Evolutionary conservation across 768 basidiomycete genomes (phyloP), one percentile per base, ranked within the genome.

Genomic region (Amanita rimosa): DNA sequence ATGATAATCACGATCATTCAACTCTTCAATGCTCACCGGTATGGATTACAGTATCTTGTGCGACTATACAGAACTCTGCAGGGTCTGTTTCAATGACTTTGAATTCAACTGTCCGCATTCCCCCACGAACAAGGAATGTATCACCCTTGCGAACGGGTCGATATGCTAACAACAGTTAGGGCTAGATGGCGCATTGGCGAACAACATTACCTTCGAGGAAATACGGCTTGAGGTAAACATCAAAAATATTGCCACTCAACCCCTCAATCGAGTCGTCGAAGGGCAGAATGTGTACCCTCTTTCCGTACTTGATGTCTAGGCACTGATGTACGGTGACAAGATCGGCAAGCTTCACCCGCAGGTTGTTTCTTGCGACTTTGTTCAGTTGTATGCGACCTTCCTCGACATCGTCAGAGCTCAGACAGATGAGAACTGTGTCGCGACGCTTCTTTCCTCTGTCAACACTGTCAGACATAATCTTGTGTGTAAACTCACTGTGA

Each of bases 231-330:
- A 99, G 81, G 70, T 94, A 98, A 44, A 98, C 95, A 60, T 99
- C 96, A 60, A 98, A 99, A 56, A 99, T 79, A 71, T 99, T 98
- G 33, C 96, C 96, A 56, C 90, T 94, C 46, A 99, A 76, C 57
- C 95, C 96, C 71, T 99, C 96, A 53, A 98, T 72, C 5, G 96
- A 98, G 71, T 99, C 96, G 59, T 97, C 96, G 61, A 99, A 98
- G 1, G 96, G 96, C 13, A 99, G 74, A 52, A 99, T 78, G 63
- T 98, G 96, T 35, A 99, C 81, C 48, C 95, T 85, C 65, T 99
- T 98, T 55, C 96, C 96, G 65, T 99, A 99, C 68, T 97, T 96
- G 75, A 98, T 97, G 60, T 98, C 95, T 52, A 85, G 78, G 63
- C 94, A 97, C 59, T 90, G 81, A 65, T 98, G 94, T 0, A 99